Conservation (phyloP, 2,329 filamentous ascomycete genomes). For the Uncinocarpus reesii region DNA sequence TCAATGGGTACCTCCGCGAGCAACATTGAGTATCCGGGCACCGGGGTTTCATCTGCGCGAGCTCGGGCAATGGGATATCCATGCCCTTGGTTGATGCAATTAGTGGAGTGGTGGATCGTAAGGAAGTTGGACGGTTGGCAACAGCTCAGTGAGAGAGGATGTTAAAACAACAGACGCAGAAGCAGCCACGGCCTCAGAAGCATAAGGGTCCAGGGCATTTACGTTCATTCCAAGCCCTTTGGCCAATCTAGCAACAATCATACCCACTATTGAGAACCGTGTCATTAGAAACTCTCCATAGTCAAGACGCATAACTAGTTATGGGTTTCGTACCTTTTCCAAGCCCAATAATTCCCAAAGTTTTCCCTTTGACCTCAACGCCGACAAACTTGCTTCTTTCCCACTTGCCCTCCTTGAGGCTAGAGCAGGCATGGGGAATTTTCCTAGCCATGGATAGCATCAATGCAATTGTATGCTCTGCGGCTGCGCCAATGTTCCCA, state of each 20-base stretch:
- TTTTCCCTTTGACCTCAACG: slow-evolving; percentile 68
- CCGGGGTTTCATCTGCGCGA: slow-evolving; percentile 62
- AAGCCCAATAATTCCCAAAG: slow-evolving; percentile 63
- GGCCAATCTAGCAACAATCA: slow-evolving; percentile 70
- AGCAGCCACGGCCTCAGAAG: slow-evolving; percentile 59
- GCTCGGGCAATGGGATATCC: slow-evolving; percentile 55
- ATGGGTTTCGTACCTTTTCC: slow-evolving; percentile 57
- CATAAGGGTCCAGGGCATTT: slow-evolving; percentile 66
- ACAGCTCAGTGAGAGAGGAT: slow-evolving; percentile 48
- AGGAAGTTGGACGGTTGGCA: slow-evolving; percentile 63
- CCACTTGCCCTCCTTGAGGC: slow-evolving; percentile 62
- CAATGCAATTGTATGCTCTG: slow-evolving; percentile 66
- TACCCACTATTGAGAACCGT: slow-evolving; percentile 46
- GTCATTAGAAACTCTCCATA: neutral
- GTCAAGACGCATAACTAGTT: neutral
- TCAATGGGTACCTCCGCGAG: slow-evolving; percentile 71
- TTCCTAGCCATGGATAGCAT: slow-evolving; percentile 66
- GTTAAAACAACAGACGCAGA: slow-evolving; percentile 57
- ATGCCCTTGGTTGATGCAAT: slow-evolving; percentile 67
- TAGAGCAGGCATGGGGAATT: slow-evolving; percentile 58
- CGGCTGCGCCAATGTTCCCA: slow-evolving; percentile 71
- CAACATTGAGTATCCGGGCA: slow-evolving; percentile 67
- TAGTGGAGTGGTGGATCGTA: slow-evolving; percentile 70
- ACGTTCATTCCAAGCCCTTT: slow-evolving; percentile 68
- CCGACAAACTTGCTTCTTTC: slow-evolving; percentile 64